Conservation (phyloP, 2,329 filamentous ascomycete genomes). For the Claviceps sp. region DNA sequence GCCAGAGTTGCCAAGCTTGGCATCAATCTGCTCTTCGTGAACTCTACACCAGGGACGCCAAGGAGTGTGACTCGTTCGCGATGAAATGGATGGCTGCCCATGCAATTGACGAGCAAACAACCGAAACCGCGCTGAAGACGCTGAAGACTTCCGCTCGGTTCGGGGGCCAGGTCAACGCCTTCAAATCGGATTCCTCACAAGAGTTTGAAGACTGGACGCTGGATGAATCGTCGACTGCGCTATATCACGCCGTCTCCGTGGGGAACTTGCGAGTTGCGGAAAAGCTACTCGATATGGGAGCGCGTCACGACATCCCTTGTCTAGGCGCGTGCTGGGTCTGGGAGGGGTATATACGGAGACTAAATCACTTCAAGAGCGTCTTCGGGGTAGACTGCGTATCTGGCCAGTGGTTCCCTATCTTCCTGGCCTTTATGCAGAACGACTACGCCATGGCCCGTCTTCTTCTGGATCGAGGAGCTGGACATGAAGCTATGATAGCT, state of each 20-base stretch:
- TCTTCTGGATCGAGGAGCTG: neutral
- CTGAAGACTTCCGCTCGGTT: neutral
- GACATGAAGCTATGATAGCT: neutral
- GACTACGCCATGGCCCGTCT: neutral
- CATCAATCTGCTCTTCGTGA: neutral
- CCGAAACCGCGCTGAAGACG: neutral
- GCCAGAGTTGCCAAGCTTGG: neutral
- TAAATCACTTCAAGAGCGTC: neutral
- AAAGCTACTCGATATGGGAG: neutral
- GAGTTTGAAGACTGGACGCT: neutral
- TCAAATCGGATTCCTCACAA: neutral
- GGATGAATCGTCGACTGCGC: neutral
- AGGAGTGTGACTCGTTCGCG: neutral
- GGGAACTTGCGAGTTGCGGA: neutral
- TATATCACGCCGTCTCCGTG: neutral
- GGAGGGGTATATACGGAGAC: neutral
- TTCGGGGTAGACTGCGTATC: neutral
- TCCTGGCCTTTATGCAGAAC: neutral
- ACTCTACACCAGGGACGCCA: constrained; percentile 1
- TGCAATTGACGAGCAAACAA: neutral
- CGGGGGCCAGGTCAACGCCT: constrained; percentile 1
- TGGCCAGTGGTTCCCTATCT: neutral
- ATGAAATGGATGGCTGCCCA: constrained; percentile 2
- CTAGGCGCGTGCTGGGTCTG: neutral
- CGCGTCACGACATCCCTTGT: neutral